Base-by-base conservation (phyloP, 306 rosid species). In the Medicago arabica region DNA sequence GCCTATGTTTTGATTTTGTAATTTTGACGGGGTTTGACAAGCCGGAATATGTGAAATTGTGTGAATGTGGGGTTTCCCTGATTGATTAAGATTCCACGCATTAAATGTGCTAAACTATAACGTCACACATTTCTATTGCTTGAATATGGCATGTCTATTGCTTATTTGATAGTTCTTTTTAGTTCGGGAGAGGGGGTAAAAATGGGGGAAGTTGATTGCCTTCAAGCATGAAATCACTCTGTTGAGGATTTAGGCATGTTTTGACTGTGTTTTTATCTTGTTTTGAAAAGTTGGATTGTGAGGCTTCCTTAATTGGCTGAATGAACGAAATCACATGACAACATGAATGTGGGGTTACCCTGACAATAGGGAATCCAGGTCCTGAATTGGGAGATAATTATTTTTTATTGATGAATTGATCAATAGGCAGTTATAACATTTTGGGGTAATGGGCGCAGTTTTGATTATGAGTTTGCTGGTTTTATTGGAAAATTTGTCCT, bases 391-490 rank as follows among this genome's bases (percentile, higher is more conserved):
- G 64, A 53, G 50, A 40, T 41, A 23, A 41, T 4, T 50, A 1
- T 54, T 40, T 65, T 3, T 41, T 66, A 3, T 55, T 11, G 69
- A 67, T 43, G n/a, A 55, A 70, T 60, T 47, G 16, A 9, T 57
- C 65, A 38, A 14, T 57, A 25, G 23, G 49, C 10, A 50, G 39
- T 47, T 69, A 9, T 46, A 28, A 28, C 47, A 53, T 13, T 2
- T 36, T 0, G 38, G 62, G 50, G 64, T 40, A 43, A 11, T 51
- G 12, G 31, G 49, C 8, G 21, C 6, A 36, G 40, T 12, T 67
- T 69, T 67, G 9, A 57, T n/a, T 63, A 6, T 21, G 55, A 57
- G 16, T 44, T 28, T 67, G 67, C 23, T 68, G 43, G 38, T 17
- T 54, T 46, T 47, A 1, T 44, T 43, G 44, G 44, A 59, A 23